A percentile compares a stretch with the other conserved stretches of the same genome.
Evolutionary conservation across 2,329 filamentous ascomycete genomes (phyloP).

Genomic region (Aphanoascus verrucosus): DNA sequence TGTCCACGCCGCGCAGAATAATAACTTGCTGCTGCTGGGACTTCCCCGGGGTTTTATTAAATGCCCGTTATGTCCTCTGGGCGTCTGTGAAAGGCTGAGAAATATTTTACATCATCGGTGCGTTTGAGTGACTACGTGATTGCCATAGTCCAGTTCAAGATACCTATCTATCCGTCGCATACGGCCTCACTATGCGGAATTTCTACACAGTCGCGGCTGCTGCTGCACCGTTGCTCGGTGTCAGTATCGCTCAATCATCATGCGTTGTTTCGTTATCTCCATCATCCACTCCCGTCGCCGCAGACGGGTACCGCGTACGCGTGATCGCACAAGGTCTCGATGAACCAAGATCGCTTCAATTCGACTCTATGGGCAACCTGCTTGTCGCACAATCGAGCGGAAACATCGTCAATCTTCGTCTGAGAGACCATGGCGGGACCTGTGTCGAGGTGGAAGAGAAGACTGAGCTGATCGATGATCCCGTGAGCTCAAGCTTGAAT

Average conservation of each 20-base stretch:
- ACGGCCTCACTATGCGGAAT: not conserved
- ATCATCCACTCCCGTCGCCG: conserved; percentile 11
- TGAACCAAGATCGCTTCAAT: conserved; percentile 37
- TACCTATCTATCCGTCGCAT: not conserved
- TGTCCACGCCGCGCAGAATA: not conserved
- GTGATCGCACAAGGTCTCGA: conserved; percentile 8
- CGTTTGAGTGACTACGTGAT: too few relatives aligned
- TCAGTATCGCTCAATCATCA: conserved; percentile 4
- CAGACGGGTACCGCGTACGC: conserved; percentile 4
- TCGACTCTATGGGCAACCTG: conserved; percentile 39
- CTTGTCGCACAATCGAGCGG: conserved; percentile 37
- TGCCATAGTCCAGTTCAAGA: not conserved
- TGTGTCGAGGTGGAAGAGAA: conserved; percentile 6
- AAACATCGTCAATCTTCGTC: conserved; percentile 30
- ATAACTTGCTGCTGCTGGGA: not conserved
- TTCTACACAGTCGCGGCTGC: conserved; percentile 5
- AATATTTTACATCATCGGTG: not conserved
- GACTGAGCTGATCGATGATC: conserved; percentile 5
- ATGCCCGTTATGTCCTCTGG: not conserved
- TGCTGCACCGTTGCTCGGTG: not conserved
- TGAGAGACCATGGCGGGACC: conserved; percentile 26
- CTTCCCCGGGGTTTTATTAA: not conserved
- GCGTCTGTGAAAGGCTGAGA: not conserved
- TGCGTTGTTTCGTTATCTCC: conserved; percentile 2
- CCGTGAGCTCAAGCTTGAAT: conserved; percentile 26